Percentiles rank a stretch among this genome's conserved stretches.
These are phyloP conservation scores for Solanum piurae DNA, from an alignment of 257 asterid species.

Conservation along the genomic window DNA sequence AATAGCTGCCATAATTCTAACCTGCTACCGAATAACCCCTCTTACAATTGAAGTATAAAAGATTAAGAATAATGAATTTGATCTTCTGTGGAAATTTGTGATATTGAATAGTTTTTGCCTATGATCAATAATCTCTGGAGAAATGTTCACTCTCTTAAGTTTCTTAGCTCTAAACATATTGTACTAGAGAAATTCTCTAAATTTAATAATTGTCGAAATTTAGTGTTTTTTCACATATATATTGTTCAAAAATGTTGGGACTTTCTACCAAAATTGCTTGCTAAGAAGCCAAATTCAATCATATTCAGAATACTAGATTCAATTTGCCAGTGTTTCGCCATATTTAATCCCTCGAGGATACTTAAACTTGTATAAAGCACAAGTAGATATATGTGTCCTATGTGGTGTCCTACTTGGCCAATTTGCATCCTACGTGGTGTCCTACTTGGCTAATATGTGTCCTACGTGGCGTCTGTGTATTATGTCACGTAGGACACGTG, in stretches of 20 bases:
- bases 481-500: not conserved
- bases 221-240: not conserved
- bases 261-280: not conserved
- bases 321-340: not conserved
- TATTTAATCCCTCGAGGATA: too few relatives aligned
- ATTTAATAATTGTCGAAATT: not conserved
- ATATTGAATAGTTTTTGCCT: not conserved
- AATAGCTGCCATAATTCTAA: not conserved
- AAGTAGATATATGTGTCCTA: too few relatives aligned
- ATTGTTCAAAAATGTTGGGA: not conserved
- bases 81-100: not conserved
- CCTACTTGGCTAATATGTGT: not conserved
- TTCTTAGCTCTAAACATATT: not conserved
- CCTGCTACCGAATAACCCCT: not conserved
- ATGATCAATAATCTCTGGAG: not conserved
- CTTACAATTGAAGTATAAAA: not conserved
- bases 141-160: not conserved
- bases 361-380: too few relatives aligned
- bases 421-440: not conserved
- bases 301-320: not conserved
- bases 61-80: not conserved
- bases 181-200: not conserved
- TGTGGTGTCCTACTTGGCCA: not conserved
- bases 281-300: not conserved
- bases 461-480: not conserved